phyloP scores from a whole-genome alignment of 345 rosid species.

The Raphanus raphanistrum region DNA sequence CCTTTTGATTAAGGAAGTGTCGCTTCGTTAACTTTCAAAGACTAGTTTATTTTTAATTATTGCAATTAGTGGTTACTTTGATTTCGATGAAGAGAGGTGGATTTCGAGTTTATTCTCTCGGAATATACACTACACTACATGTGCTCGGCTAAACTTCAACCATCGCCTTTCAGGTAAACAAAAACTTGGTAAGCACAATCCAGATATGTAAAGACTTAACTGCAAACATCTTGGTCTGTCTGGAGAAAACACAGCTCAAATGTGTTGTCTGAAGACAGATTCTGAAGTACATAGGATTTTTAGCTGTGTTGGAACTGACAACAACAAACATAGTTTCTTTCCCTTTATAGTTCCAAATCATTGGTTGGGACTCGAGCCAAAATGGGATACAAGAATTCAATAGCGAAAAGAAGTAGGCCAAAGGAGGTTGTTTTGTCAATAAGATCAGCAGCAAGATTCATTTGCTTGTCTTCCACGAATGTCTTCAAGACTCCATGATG shows the following conservation, averaged over 20 bases:
- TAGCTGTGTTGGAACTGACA: background rate
- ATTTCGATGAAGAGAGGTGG: background rate
- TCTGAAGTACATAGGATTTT: background rate
- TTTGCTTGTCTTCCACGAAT: background rate
- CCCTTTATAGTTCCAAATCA: background rate
- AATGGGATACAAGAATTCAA: background rate
- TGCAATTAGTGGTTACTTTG: background rate
- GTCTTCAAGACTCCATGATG: background rate
- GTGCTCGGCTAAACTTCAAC: background rate
- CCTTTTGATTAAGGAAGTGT: background rate
- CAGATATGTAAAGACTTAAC: background rate
- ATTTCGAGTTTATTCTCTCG: background rate
- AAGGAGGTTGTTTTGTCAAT: background rate
- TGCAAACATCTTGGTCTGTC: background rate
- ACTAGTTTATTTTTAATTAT: background rate
- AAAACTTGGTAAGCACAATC: background rate
- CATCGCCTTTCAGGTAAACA: background rate
- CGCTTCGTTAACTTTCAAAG: background rate
- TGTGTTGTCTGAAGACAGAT: background rate
- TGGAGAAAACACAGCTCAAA: background rate
- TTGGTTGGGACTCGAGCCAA: background rate
- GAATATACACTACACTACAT: background rate
- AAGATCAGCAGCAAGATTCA: background rate
- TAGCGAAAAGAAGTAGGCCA: background rate
- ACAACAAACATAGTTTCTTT: background rate